These are phyloP conservation scores for Collariella sp. DNA, from an alignment of 495 filamentous ascomycete species.

Conservation along the genomic window DNA sequence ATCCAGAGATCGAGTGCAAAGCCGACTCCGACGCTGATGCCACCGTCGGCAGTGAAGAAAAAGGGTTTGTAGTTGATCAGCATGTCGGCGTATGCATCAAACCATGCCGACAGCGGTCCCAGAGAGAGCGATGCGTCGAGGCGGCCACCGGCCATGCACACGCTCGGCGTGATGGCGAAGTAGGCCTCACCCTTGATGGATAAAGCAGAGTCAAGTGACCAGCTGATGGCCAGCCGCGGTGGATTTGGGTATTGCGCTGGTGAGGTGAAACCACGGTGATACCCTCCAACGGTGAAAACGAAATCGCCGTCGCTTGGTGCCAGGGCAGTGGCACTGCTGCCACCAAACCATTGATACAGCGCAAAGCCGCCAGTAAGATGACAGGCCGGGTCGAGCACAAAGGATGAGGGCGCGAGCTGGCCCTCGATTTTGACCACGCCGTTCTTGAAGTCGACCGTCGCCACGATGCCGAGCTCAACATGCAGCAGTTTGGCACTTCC, in stretches of 20 bases:
- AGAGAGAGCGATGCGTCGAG: slow-evolving; percentile 24
- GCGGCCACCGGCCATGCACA: slow-evolving; percentile 40
- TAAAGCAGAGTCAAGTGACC: slow-evolving; percentile 24
- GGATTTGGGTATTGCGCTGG: slow-evolving; percentile 39
- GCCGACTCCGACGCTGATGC: slow-evolving; percentile 33
- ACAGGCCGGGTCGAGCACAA: slow-evolving; percentile 33
- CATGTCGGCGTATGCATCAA: slow-evolving; percentile 40
- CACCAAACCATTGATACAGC: slow-evolving; percentile 39
- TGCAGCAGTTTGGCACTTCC: slow-evolving; percentile 23
- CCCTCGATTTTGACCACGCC: slow-evolving; percentile 36
- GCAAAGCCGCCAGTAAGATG: slow-evolving; percentile 44
- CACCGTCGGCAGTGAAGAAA: slow-evolving; percentile 32
- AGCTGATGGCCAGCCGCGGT: slow-evolving; percentile 37
- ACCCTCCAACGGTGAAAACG: slow-evolving; percentile 48
- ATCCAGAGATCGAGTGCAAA: slow-evolving; percentile 34
- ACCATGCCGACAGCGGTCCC: slow-evolving; percentile 33
- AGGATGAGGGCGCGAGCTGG: slow-evolving; percentile 36
- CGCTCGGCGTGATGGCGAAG: slow-evolving; percentile 47
- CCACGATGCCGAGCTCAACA: slow-evolving; percentile 36
- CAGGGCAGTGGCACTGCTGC: background rate
- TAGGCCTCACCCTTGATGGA: slow-evolving; percentile 38
- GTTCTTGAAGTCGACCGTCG: slow-evolving; percentile 27
- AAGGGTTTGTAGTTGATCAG: slow-evolving; percentile 47
- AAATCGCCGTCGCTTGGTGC: slow-evolving; percentile 37
- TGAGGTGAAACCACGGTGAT: slow-evolving; percentile 33